These are phyloP conservation scores for Geum urbanum DNA, from an alignment of 306 rosid species.

Conservation along the genomic window DNA sequence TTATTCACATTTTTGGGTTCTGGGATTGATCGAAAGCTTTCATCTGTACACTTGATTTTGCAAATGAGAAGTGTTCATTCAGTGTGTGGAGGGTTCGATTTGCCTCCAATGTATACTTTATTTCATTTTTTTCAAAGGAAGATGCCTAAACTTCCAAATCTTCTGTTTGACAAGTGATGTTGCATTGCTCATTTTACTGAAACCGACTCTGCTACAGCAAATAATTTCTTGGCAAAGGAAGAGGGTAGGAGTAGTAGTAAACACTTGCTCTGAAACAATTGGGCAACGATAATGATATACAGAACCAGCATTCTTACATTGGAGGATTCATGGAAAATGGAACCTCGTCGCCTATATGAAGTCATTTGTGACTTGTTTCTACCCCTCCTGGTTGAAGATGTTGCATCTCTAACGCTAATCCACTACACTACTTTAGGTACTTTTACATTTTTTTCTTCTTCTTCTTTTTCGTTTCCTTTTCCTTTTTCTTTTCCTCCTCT, in stretches of 20 bases:
- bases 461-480: not conserved
- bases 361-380: not conserved
- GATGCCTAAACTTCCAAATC: not conserved
- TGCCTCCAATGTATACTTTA: no score
- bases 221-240: not conserved
- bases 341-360: not conserved
- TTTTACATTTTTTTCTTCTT: not conserved
- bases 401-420: not conserved
- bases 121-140: no score
- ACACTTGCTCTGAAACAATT: not conserved
- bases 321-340: no score
- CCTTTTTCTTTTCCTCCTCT: conserved; percentile 14
- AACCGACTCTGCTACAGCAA: not conserved
- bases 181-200: not conserved
- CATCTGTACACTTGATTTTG: not conserved
- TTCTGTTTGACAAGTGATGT: not conserved
- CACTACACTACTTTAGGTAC: not conserved
- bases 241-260: no score
- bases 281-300: not conserved
- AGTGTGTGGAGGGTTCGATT: no score
- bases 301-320: not conserved
- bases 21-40: not conserved
- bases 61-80: not conserved
- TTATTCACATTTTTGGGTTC: not conserved
- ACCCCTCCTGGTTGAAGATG: not conserved